Evolutionary conservation across 2,329 filamentous ascomycete species (phyloP).

Genomic region (Sporothrix inflata): DNA sequence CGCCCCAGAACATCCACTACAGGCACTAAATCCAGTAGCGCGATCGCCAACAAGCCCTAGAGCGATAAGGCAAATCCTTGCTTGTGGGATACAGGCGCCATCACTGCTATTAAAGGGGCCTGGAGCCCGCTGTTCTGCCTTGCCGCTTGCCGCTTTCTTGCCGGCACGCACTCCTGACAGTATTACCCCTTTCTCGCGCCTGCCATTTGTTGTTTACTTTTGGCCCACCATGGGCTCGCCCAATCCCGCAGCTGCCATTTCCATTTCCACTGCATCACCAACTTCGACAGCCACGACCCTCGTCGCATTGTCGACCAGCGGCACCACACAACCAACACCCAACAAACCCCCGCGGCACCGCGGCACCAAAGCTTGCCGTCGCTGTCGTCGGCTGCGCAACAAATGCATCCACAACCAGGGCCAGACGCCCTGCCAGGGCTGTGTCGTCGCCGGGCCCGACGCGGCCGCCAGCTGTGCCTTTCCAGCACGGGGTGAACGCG

Average conservation of each 20-base stretch:
- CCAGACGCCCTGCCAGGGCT: constrained; percentile 49
- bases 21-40: not conserved
- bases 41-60: not conserved
- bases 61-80: not conserved
- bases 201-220: not conserved
- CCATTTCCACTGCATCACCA: constrained; percentile 1
- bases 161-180: too few relatives aligned
- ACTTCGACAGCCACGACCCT: not conserved
- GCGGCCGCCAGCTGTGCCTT: constrained; percentile 56
- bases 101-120: not conserved
- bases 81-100: not conserved
- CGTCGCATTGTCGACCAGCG: not conserved
- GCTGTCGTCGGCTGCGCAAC: constrained; percentile 33
- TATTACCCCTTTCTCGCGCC: not conserved
- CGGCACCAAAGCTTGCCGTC: constrained; percentile 28
- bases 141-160: not conserved
- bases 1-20: not conserved
- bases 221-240: constrained; percentile 9
- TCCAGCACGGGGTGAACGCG: constrained; percentile 55
- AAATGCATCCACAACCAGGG: constrained; percentile 32
- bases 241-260: not conserved
- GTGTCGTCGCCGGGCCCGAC: constrained; percentile 51
- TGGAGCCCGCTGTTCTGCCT: not conserved
- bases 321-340: not conserved
- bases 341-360: constrained; percentile 24